Evolutionary conservation across 108 stramenopile genomes (phyloP).

Genomic region (Nannochloropsis salina): DNA sequence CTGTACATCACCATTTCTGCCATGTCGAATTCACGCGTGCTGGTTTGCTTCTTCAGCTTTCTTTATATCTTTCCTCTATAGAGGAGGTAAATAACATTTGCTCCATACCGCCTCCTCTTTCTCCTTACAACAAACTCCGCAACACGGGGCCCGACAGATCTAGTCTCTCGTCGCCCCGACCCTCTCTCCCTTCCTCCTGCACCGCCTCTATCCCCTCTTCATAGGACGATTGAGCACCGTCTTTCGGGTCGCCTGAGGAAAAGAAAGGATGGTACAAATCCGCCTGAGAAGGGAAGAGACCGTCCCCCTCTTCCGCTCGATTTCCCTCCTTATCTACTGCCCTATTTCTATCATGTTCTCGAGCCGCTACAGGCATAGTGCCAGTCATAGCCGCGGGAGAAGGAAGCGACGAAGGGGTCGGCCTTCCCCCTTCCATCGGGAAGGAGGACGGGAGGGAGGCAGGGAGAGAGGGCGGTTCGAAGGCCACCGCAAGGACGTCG

Average conservation of each 20-base stretch:
- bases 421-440: neutral
- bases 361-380: neutral
- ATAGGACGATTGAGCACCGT: neutral
- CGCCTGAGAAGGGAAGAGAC: neutral
- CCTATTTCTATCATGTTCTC: neutral
- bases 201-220: neutral
- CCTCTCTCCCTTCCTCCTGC: neutral
- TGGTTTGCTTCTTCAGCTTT: neutral
- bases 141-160: neutral
- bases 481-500: constrained; percentile 30
- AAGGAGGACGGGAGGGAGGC: neutral
- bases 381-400: neutral
- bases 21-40: neutral
- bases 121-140: neutral
- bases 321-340: neutral
- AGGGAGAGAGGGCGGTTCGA: constrained; percentile 4
- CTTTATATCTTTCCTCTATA: neutral
- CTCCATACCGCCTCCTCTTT: neutral
- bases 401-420: neutral
- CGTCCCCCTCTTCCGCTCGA: neutral
- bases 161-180: neutral
- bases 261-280: neutral
- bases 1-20: no score
- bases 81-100: neutral
- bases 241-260: neutral